phyloP scores from a whole-genome alignment of 148 eudicot genomes.

The Fagopyrum esculentum region DNA sequence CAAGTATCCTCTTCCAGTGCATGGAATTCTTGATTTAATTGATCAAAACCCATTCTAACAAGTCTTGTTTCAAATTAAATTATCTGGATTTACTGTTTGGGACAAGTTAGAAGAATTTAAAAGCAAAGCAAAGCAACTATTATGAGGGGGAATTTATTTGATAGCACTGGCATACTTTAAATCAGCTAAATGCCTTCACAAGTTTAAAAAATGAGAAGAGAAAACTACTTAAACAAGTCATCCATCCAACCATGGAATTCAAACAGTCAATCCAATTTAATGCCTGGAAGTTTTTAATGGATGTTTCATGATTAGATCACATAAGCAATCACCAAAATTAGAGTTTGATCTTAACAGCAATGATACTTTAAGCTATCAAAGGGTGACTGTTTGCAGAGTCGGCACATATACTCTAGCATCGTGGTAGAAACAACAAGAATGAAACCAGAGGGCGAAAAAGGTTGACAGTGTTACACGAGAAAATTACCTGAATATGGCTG shows the following conservation, averaged over 20 bases:
- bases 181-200: neutral
- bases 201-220: neutral
- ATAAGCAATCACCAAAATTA: neutral
- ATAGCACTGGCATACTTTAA: neutral
- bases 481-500: slow-evolving; percentile 72
- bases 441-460: neutral
- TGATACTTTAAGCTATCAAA: neutral
- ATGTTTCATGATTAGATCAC: neutral
- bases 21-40: neutral
- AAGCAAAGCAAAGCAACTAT: neutral
- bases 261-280: neutral
- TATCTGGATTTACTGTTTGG: neutral
- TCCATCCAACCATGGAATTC: neutral
- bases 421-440: neutral
- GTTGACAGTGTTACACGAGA: neutral
- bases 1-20: neutral
- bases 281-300: neutral
- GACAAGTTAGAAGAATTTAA: neutral
- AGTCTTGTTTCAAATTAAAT: neutral
- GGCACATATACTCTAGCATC: neutral
- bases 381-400: neutral
- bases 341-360: neutral
- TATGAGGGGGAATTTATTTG: neutral
- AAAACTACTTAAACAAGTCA: neutral
- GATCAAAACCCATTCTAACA: neutral